Evolutionary conservation across 176 grass and related monocot species (phyloP).

Genomic region (Aegilops sharonensis): DNA sequence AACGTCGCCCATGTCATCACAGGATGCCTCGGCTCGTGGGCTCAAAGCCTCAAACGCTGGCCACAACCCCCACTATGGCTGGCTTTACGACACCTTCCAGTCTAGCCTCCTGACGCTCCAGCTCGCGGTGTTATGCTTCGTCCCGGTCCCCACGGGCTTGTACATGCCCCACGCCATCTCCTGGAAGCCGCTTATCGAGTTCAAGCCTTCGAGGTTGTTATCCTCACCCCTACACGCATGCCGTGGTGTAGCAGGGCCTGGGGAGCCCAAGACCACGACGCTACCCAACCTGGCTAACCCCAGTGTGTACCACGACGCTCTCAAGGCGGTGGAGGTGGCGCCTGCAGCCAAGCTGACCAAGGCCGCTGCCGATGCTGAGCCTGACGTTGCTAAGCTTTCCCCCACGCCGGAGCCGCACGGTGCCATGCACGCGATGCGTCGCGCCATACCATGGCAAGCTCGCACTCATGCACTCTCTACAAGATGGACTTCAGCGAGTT

Average conservation of each 20-base stretch:
- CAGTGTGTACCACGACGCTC: constrained; percentile 55
- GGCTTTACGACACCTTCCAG: constrained; percentile 86
- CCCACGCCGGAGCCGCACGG: constrained; percentile 57
- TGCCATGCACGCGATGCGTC: constrained; percentile 58
- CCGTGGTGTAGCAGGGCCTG: constrained; percentile 38
- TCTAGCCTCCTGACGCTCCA: constrained; percentile 54
- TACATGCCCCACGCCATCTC: constrained; percentile 60
- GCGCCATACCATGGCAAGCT: constrained; percentile 67
- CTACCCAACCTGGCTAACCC: constrained; percentile 63
- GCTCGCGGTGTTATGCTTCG: constrained; percentile 62
- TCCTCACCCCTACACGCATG: constrained; percentile 66
- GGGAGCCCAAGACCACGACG: constrained; percentile 36
- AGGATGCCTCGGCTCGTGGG: constrained; percentile 30
- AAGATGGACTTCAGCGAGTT: constrained; percentile 76
- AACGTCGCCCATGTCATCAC: constrained; percentile 29
- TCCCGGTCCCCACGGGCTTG: constrained; percentile 50
- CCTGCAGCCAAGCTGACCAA: constrained; percentile 24
- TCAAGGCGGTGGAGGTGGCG: constrained; percentile 34
- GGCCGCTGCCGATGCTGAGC: background rate
- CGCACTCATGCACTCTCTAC: constrained; percentile 51
- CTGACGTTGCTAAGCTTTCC: constrained; percentile 47
- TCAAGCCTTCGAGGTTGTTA: constrained; percentile 57
- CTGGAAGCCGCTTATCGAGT: constrained; percentile 52
- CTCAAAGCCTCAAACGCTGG: constrained; percentile 37
- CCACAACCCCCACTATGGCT: constrained; percentile 55